Evolutionary conservation across 2,329 filamentous ascomycete genomes (phyloP).

Genomic region (Tolypocladium inflatum): DNA sequence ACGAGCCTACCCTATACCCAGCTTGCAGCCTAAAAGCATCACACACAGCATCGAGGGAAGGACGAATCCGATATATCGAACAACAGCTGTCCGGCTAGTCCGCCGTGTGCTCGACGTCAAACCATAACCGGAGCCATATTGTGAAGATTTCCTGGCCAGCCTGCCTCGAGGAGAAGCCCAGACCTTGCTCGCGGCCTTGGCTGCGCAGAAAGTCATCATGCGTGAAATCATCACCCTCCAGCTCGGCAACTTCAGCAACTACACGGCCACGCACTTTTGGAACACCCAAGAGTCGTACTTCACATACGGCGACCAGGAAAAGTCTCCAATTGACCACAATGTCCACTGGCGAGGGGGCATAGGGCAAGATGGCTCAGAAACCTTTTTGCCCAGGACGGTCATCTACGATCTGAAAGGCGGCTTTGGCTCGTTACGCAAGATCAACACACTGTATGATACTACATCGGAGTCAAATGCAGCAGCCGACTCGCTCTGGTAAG

Average conservation of each 20-base stretch:
- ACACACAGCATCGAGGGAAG: not conserved
- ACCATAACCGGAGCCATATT: too few species aligned
- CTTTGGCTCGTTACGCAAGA: slow-evolving; percentile 79
- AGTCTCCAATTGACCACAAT: slow-evolving; percentile 36
- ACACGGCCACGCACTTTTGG: slow-evolving; percentile 94
- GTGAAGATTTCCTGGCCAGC: not conserved
- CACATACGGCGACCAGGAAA: slow-evolving; percentile 57
- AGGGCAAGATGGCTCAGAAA: slow-evolving; percentile 76
- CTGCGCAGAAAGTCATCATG: slow-evolving; percentile 41
- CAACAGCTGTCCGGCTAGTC: not conserved
- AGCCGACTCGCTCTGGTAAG: slow-evolving; percentile 22
- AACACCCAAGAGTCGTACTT: slow-evolving; percentile 98
- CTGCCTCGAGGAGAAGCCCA: not conserved
- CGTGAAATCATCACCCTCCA: slow-evolving; percentile 93
- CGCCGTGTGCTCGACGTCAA: not conserved
- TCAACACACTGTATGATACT: slow-evolving; percentile 77
- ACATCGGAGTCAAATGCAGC: slow-evolving; percentile 17
- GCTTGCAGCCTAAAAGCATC: too few species aligned
- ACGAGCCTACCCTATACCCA: not conserved
- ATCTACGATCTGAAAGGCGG: slow-evolving; percentile 94
- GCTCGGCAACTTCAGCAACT: slow-evolving; percentile 87
- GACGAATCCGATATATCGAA: not conserved
- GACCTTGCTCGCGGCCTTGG: not conserved
- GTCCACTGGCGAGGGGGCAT: slow-evolving; percentile 81
- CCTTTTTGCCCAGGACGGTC: slow-evolving; percentile 81